Base-by-base conservation (phyloP, 345 rosid genomes). In the Salix koriyanagi region DNA sequence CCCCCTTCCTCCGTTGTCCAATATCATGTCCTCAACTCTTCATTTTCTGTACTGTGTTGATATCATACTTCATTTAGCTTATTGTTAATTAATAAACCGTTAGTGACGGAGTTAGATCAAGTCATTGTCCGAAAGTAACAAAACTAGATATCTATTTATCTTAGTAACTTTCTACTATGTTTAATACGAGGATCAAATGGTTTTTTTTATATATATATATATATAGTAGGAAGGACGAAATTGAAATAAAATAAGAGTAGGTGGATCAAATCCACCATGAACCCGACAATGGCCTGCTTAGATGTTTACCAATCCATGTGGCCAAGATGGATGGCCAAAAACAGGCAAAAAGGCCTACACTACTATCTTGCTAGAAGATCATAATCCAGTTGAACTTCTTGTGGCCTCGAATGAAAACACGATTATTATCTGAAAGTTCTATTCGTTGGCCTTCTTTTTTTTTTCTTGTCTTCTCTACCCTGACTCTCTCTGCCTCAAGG, bases 321-420 rank as follows among this genome's bases (percentile, higher is more conserved):
- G 56, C 2, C n/a, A 18, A 1, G 41, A 28, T 28, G 18, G 36
- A 70, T 28, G 36, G 64, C 34, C 28, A 52, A 8, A 18, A 37
- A 48, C 12, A 32, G 41, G 23, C 26, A 48, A 32, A 41, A 37
- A 9, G 66, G 26, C 32, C 65, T 13, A 2, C 44, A 10, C 65
- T 64, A n/a, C 37, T 54, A 6, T 50, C 21, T 25, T 36, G n/a
- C 4, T n/a, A 21, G 65, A 71, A 6, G 41, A 21, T 32, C 28
- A 12, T 18, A 48, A 54, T 42, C 54, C 25, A 46, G 23, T 10
- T 18, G 10, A 46, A 12, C 2, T 32, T 39, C 58, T 26, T 70
- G 79, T 77, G 75, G 75, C 70, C 70, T 48, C 70, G 50, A 70
- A 69, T 76, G 69, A 26, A 61, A 26, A 8, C 19, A 46, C 19